Conservation (phyloP, 495 filamentous ascomycete genomes). For the Daldinia concentrica region DNA sequence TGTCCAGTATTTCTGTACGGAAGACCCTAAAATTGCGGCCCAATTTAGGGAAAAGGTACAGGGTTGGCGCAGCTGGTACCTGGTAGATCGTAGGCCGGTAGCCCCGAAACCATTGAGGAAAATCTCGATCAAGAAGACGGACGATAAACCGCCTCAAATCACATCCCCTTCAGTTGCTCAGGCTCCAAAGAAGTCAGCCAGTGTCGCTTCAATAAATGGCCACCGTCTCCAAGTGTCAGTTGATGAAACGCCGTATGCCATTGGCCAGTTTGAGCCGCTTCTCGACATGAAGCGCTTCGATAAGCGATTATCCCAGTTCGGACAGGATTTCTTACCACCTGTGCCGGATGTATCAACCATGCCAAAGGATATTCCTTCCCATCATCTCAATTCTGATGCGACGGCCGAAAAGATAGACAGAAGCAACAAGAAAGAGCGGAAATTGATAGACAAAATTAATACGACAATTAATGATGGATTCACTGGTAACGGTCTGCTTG, state of each 20-base stretch:
- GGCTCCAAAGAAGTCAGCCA: slow-evolving; percentile 44
- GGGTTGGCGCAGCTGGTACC: slow-evolving; percentile 88
- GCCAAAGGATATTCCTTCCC: slow-evolving; percentile 33
- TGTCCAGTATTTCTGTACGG: slow-evolving; percentile 89
- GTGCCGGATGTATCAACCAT: slow-evolving; percentile 39
- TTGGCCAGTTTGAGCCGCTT: slow-evolving; percentile 66
- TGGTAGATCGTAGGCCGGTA: slow-evolving; percentile 69
- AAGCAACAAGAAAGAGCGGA: slow-evolving; percentile 23
- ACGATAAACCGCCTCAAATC: slow-evolving; percentile 46
- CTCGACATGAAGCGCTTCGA: slow-evolving; percentile 61
- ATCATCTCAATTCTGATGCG: slow-evolving; percentile 21
- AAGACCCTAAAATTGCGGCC: slow-evolving; percentile 70
- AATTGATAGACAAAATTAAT: slow-evolving; percentile 33
- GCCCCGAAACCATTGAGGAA: slow-evolving; percentile 33
- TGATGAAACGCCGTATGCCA: slow-evolving; percentile 58
- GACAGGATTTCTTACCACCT: slow-evolving; percentile 45
- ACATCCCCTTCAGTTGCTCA: slow-evolving; percentile 18
- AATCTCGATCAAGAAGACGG: slow-evolving; percentile 42
- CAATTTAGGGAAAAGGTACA: slow-evolving; percentile 76
- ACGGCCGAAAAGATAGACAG: slow-evolving; percentile 14
- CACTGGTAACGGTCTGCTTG: slow-evolving; percentile 53
- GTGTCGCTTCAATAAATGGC: slow-evolving; percentile 45
- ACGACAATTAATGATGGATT: slow-evolving; percentile 41
- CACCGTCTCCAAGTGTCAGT: slow-evolving; percentile 48
- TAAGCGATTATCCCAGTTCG: slow-evolving; percentile 51